Evolutionary conservation across 352 stramenopile species (phyloP).

Genomic region (Thalassiosira exigua): DNA sequence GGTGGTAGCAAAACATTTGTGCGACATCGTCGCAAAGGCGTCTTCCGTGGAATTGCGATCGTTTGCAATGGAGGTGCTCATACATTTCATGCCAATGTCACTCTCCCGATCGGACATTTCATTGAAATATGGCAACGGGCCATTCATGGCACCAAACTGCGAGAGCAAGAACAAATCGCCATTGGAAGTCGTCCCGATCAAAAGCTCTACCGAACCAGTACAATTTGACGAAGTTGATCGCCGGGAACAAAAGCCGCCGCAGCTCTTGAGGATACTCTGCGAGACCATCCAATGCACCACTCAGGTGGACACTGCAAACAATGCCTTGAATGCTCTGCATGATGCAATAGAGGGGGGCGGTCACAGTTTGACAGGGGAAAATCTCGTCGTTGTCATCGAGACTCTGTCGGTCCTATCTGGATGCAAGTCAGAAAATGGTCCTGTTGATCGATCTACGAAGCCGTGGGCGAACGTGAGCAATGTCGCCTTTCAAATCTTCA

Average conservation of each 20-base stretch:
- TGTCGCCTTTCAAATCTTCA: conserved; percentile 93
- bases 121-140: conserved; percentile 43
- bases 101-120: conserved; percentile 43
- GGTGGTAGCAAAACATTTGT: conserved; percentile 53
- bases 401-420: conserved; percentile 71
- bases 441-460: conserved; percentile 65
- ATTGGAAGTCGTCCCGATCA: conserved; percentile 43
- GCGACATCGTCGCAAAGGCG: conserved; percentile 62
- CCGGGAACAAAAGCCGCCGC: conserved; percentile 14
- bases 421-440: conserved; percentile 35
- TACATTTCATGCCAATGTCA: conserved; percentile 62
- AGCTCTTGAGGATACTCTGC: conserved; percentile 71
- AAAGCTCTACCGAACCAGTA: conserved; percentile 15
- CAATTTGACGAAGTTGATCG: conserved; percentile 18
- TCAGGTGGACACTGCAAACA: conserved; percentile 67
- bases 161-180: conserved; percentile 31
- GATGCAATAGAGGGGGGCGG: conserved; percentile 74
- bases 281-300: conserved; percentile 59
- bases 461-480: conserved; percentile 64
- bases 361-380: conserved; percentile 69
- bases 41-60: conserved; percentile 58
- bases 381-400: conserved; percentile 69
- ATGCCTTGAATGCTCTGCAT: conserved; percentile 68
- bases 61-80: conserved; percentile 80
- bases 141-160: conserved; percentile 39